Percentiles rank a stretch among this genome's conserved stretches.
Conservation (phyloP, 2,329 filamentous ascomycete genomes). For the Neonectria faginata region DNA sequence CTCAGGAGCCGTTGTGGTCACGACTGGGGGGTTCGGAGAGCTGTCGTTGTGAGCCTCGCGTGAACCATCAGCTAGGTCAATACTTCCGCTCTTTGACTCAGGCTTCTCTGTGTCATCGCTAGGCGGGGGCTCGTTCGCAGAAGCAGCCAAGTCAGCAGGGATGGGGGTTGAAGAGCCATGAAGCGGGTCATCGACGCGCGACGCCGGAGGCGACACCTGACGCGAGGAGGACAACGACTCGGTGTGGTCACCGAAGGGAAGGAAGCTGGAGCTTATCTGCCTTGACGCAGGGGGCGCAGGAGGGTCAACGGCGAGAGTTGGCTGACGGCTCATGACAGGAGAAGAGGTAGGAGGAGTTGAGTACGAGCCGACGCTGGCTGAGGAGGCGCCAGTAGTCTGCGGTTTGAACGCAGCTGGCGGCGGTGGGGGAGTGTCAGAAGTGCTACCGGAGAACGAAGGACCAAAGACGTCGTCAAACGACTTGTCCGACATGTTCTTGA, state of each 20-base stretch:
- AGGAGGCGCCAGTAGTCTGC: slow-evolving; percentile 69
- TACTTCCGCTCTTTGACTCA: slow-evolving; percentile 43
- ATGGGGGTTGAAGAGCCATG: slow-evolving; percentile 45
- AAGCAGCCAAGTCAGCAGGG: slow-evolving; percentile 38
- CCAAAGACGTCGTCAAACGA: slow-evolving; percentile 91
- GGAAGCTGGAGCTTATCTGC: slow-evolving; percentile 81
- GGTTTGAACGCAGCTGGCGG: slow-evolving; percentile 59
- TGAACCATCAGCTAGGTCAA: slow-evolving; percentile 45
- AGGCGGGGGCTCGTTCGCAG: slow-evolving; percentile 45
- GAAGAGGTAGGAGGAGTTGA: slow-evolving; percentile 69
- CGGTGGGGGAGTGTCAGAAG: slow-evolving; percentile 58
- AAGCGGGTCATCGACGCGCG: slow-evolving; percentile 63
- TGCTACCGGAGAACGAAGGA: slow-evolving; percentile 66
- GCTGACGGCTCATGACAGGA: slow-evolving; percentile 72
- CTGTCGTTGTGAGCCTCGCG: slow-evolving; percentile 36
- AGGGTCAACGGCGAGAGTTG: slow-evolving; percentile 67
- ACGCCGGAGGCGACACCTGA: slow-evolving; percentile 78
- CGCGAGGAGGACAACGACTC: slow-evolving; percentile 82
- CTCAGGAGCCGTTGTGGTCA: slow-evolving; percentile 30
- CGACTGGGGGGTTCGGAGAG: slow-evolving; percentile 37
- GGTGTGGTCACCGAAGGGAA: slow-evolving; percentile 75
- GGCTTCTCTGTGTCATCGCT: slow-evolving; percentile 51
- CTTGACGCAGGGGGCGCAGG: slow-evolving; percentile 76
- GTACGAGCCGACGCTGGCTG: slow-evolving; percentile 63
- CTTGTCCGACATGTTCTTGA: slow-evolving; percentile 67